Evolutionary conservation across 768 basidiomycete genomes (phyloP).

Genomic region (Udeniomyces megalosporus): DNA sequence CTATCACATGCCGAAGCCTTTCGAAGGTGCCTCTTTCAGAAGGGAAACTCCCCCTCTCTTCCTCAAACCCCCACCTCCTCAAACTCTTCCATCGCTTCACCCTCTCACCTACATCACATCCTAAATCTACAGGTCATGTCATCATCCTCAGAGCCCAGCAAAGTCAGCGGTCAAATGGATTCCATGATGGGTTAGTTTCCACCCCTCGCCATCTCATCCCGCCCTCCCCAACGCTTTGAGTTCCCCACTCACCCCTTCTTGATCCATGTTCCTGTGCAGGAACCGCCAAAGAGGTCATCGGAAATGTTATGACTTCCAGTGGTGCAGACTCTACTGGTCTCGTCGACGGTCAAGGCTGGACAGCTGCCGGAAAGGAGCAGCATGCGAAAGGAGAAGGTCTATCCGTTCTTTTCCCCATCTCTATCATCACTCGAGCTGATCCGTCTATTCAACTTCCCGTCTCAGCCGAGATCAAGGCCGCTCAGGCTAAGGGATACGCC

Average conservation of each 20-base stretch:
- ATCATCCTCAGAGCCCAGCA: too few relatives aligned
- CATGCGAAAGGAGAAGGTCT: constrained; percentile 38
- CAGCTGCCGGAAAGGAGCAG: constrained; percentile 37
- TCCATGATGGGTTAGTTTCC: too few relatives aligned
- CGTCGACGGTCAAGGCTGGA: constrained; percentile 34
- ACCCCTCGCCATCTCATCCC: not conserved
- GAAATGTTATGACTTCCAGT: constrained; percentile 28
- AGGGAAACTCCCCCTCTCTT: too few relatives aligned
- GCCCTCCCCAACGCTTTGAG: not conserved
- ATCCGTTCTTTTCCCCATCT: constrained; percentile 14
- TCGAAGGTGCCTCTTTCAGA: too few relatives aligned
- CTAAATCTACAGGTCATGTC: too few relatives aligned
- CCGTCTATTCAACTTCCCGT: not conserved
- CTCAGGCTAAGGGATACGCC: constrained; percentile 30
- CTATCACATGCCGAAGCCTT: too few relatives aligned
- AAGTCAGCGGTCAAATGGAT: too few relatives aligned
- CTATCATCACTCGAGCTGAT: not conserved
- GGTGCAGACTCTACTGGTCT: too few relatives aligned
- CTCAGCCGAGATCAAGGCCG: constrained; percentile 13
- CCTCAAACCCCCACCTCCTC: not conserved
- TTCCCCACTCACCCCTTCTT: not conserved
- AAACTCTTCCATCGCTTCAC: not conserved
- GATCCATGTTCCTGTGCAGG: not conserved
- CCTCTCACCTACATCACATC: too few relatives aligned
- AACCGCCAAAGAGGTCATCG: constrained; percentile 22